Evolutionary conservation across 495 filamentous ascomycete species (phyloP).

Genomic region (Podospora fimiseda): DNA sequence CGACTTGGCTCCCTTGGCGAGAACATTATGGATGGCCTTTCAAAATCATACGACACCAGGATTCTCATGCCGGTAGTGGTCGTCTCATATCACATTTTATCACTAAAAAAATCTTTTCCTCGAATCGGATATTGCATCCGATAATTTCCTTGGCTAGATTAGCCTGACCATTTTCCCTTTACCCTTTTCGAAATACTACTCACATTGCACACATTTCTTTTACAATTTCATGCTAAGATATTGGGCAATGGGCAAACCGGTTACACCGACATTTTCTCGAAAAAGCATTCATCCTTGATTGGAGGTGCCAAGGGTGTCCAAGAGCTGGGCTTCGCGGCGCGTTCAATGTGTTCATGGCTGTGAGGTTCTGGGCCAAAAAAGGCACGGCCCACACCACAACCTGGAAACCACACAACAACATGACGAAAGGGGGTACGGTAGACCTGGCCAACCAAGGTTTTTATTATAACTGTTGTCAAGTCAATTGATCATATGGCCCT

Average conservation of each 20-base stretch:
- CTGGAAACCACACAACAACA: no score
- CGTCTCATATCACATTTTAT: neutral
- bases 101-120: neutral
- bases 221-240: no score
- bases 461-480: no score
- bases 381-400: no score
- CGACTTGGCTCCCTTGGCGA: neutral
- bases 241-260: no score
- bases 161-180: neutral
- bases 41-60: neutral
- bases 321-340: neutral
- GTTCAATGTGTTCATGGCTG: neutral
- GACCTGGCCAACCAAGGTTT: no score
- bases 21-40: neutral
- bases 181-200: neutral
- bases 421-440: no score
- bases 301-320: neutral
- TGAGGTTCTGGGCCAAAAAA: neutral
- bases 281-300: no score
- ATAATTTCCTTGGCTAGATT: neutral
- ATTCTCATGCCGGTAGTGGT: neutral
- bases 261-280: no score
- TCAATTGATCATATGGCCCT: no score
- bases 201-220: neutral
- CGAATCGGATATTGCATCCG: neutral